Percentiles rank a stretch among this genome's conserved stretches.
phyloP scores from a whole-genome alignment of 345 rosid genomes.

The Raphanus raphanistrum region DNA sequence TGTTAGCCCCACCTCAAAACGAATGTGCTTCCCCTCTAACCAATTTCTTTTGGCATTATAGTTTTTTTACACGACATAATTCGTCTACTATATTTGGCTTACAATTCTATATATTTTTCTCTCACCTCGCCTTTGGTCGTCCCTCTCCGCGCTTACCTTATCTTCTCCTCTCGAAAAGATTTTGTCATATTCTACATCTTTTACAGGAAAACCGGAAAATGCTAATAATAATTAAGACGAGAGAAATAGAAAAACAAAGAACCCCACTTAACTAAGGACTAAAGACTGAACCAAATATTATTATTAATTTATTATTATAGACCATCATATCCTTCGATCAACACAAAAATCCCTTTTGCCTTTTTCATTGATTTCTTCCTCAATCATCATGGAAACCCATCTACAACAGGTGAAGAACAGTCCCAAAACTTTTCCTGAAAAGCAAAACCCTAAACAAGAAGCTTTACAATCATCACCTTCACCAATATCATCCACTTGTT shows the following conservation, averaged over 20 bases:
- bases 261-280: slow-evolving; percentile 14
- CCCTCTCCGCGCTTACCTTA: slow-evolving; percentile 46
- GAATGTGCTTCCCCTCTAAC: slow-evolving; percentile 11
- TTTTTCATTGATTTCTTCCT: slow-evolving; percentile 2
- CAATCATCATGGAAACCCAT: slow-evolving; percentile 53
- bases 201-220: slow-evolving; percentile 34
- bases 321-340: slow-evolving; percentile 34
- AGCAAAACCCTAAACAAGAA: slow-evolving; percentile 42
- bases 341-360: slow-evolving; percentile 30
- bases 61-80: slow-evolving; percentile 28
- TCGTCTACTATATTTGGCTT: slow-evolving; percentile 26
- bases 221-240: slow-evolving; percentile 7
- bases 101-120: slow-evolving; percentile 19
- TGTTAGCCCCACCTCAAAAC: not conserved
- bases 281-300: slow-evolving; percentile 26
- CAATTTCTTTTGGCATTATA: slow-evolving; percentile 18
- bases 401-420: slow-evolving; percentile 45
- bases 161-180: slow-evolving; percentile 28
- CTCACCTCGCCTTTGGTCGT: slow-evolving; percentile 1
- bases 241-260: not conserved
- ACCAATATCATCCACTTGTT: slow-evolving; percentile 59
- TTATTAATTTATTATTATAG: slow-evolving; percentile 10
- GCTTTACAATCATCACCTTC: slow-evolving; percentile 35
- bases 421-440: slow-evolving; percentile 39
- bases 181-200: slow-evolving; percentile 37